Evolutionary conservation across 2,329 filamentous ascomycete genomes (phyloP).

Genomic region (Neurospora sp.): DNA sequence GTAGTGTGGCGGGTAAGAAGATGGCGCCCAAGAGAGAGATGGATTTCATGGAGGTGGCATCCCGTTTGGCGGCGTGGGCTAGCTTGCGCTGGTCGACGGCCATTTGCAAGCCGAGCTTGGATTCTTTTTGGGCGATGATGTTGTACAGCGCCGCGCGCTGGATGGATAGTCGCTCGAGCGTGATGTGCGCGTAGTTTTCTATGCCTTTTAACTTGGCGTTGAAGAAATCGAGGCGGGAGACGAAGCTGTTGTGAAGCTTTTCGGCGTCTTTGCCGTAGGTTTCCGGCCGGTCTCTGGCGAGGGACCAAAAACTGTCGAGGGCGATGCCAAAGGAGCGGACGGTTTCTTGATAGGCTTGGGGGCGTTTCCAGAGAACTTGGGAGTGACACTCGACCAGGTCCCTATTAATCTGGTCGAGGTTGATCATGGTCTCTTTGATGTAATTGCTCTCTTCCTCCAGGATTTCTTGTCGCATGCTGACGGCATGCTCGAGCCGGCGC

Average conservation of each 20-base stretch:
- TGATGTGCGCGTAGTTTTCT: slow-evolving; percentile 53
- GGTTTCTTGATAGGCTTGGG: slow-evolving; percentile 49
- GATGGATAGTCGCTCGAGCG: slow-evolving; percentile 49
- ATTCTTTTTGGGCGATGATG: slow-evolving; percentile 55
- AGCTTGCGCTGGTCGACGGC: slow-evolving; percentile 49
- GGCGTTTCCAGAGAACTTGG: slow-evolving; percentile 52
- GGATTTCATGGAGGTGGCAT: slow-evolving; percentile 56
- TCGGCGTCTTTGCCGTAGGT: slow-evolving; percentile 24
- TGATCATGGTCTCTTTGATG: slow-evolving; percentile 39
- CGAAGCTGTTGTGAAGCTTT: slow-evolving; percentile 42
- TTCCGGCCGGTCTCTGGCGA: slow-evolving; percentile 13
- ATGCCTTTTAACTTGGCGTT: slow-evolving; percentile 49
- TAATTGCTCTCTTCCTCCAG: slow-evolving; percentile 42
- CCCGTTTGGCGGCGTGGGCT: slow-evolving; percentile 49
- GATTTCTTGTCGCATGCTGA: slow-evolving; percentile 51
- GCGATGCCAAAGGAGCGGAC: slow-evolving; percentile 37
- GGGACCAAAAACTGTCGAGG: slow-evolving; percentile 35
- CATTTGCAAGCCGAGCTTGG: slow-evolving; percentile 53
- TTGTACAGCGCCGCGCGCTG: slow-evolving; percentile 55
- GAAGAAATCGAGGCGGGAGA: slow-evolving; percentile 48
- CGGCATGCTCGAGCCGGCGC: slow-evolving; percentile 48
- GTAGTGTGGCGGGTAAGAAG: slow-evolving; percentile 52
- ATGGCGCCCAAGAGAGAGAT: slow-evolving; percentile 53
- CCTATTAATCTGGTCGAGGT: slow-evolving; percentile 50
- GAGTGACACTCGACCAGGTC: slow-evolving; percentile 55